phyloP scores from a whole-genome alignment of 768 basidiomycete species.

The Podaxis sp. region DNA sequence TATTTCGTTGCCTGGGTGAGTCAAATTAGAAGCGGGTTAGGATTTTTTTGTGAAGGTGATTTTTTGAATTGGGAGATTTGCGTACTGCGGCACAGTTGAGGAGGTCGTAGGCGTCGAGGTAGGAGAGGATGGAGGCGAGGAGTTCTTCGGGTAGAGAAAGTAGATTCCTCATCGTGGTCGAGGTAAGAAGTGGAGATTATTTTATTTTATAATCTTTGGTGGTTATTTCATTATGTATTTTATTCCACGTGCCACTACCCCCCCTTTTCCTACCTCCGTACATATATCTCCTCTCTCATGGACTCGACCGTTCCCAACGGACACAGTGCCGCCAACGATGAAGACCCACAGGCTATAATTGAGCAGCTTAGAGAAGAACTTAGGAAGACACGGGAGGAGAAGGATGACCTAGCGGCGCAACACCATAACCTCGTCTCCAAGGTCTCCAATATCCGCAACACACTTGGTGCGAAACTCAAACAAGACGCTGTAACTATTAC shows the following conservation, averaged over 20 bases:
- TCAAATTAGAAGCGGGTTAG: background rate
- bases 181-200: background rate
- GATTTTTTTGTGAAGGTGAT: background rate
- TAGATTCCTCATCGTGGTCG: slow-evolving; percentile 8
- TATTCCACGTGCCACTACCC: slow-evolving; percentile 1
- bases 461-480: slow-evolving; percentile 89
- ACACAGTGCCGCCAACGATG: slow-evolving; percentile 25
- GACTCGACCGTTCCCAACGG: slow-evolving; percentile 21
- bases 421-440: slow-evolving; percentile 86
- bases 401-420: slow-evolving; percentile 81
- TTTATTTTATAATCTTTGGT: background rate
- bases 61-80: too few relatives aligned
- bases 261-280: background rate
- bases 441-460: slow-evolving; percentile 89
- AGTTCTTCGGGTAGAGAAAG: slow-evolving; percentile 23
- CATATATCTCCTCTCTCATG: background rate
- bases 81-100: slow-evolving; percentile 17
- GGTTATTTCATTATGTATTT: background rate
- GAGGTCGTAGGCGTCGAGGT: slow-evolving; percentile 24
- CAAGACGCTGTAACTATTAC: slow-evolving; percentile 81
- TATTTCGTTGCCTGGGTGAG: slow-evolving; percentile 36
- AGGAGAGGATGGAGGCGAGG: slow-evolving; percentile 22
- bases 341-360: slow-evolving; percentile 47
- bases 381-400: slow-evolving; percentile 75
- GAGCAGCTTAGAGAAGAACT: slow-evolving; percentile 73